Conservation (phyloP, 345 rosid species). For the Isatis tinctoria region DNA sequence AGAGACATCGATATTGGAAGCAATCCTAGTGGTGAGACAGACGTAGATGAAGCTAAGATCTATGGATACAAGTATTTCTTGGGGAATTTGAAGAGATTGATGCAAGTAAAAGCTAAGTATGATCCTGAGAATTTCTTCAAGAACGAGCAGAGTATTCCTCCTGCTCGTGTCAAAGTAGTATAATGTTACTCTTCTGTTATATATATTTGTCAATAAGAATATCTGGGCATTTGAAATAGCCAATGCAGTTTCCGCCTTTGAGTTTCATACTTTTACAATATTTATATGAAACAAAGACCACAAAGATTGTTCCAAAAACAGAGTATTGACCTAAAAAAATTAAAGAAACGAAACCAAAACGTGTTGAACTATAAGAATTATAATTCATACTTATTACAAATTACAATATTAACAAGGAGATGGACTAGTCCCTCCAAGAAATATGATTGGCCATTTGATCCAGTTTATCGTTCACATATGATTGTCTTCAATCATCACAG, state of each 20-base stretch:
- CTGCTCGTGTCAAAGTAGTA: conserved; percentile 1
- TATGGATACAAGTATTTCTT: conserved; percentile 44
- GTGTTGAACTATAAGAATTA: background rate
- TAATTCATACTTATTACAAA: background rate
- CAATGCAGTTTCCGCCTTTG: background rate
- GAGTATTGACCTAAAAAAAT: background rate
- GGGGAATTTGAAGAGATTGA: conserved; percentile 37
- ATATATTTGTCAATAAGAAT: background rate
- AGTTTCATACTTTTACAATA: background rate
- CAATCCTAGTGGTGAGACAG: conserved; percentile 9
- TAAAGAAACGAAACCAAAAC: background rate
- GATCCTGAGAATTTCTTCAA: conserved; percentile 42
- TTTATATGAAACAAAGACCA: background rate
- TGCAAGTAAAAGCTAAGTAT: conserved; percentile 33
- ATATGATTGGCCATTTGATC: too few relatives aligned
- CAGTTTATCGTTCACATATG: too few relatives aligned
- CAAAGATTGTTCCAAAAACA: background rate
- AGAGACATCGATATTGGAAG: conserved; percentile 36
- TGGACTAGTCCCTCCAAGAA: too few relatives aligned
- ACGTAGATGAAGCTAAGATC: conserved; percentile 31
- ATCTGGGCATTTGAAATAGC: background rate
- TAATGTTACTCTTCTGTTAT: background rate
- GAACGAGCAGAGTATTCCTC: conserved; percentile 41
- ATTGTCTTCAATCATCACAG: background rate
- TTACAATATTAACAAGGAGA: background rate